Evolutionary conservation across 2,329 filamentous ascomycete species (phyloP), one percentile per base, ranked within the genome.

Genomic region (Chalaropsis thielavioides): DNA sequence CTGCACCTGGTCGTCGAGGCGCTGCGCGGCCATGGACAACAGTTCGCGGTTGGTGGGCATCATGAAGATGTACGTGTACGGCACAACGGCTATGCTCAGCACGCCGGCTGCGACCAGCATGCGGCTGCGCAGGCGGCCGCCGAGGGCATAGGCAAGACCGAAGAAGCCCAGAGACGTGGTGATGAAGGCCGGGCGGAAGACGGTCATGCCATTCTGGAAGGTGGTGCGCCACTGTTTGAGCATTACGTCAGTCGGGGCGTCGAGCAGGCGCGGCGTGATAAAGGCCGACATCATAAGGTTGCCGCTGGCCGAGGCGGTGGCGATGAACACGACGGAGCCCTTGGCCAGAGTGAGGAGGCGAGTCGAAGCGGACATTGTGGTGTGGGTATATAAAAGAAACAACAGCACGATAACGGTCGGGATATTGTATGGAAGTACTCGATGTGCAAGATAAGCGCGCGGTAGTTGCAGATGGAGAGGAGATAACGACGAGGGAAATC

Each of bases 201-300:
- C 13, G 13, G 31, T 6, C 61, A 64, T 63, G 11, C 62, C 61
- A 1, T 15, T 24, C 15, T 35, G 7, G 35, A 61, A 66, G 41
- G 58, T 54, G 31, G 44, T 63, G 43, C 65, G 65, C 65, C 65
- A 66, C 46, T 64, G 65, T 17, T 40, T 35, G 22, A 66, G 61
- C 65, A 66, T 66, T 31, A 41, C 54, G 15, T 56, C 35, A 11
- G 43, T 56, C 22, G 65, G 65, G 10, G 65, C 51, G 19, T 66
- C 65, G 62, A 64, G 65, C 11, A 66, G 54, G 3, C 65, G 65
- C 19, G 65, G 65, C 19, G 63, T 43, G 19, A 64, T 15, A 43
- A 59, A 27, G 40, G 35, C 22, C 4, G 63, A 64, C 4, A 64
- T 22, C 11, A 41, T 43, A 7, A 60, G 56, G 31, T 61, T 64